A percentile compares a stretch with the other conserved stretches of the same genome.
Evolutionary conservation across 2,329 filamentous ascomycete species (phyloP).

Genomic region (Lachnellula occidentalis): DNA sequence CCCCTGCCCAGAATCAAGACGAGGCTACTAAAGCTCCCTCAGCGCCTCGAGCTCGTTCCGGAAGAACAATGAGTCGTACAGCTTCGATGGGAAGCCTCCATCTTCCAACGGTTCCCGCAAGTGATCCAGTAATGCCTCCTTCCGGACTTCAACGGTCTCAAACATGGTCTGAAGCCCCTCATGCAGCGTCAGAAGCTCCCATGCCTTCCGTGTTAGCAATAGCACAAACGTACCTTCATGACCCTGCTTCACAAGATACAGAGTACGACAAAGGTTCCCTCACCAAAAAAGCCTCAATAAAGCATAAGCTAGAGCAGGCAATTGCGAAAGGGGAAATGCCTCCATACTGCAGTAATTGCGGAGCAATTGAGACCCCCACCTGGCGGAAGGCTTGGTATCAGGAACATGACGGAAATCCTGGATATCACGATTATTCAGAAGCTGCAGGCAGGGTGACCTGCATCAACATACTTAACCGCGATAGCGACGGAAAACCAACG

Average conservation of each 20-base stretch:
- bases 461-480: constrained; percentile 60
- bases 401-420: constrained; percentile 62
- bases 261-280: constrained; percentile 3
- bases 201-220: constrained; percentile 3
- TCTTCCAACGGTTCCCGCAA: constrained; percentile 39
- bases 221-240: background rate
- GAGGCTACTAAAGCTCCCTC: constrained; percentile 4
- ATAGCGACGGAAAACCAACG: constrained; percentile 56
- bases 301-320: constrained; percentile 54
- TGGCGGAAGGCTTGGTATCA: constrained; percentile 94
- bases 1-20: background rate
- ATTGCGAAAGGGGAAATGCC: constrained; percentile 80
- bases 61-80: constrained; percentile 30
- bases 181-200: constrained; percentile 34
- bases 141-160: constrained; percentile 36
- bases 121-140: constrained; percentile 45
- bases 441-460: constrained; percentile 70
- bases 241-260: background rate
- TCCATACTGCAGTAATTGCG: constrained; percentile 86
- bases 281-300: constrained; percentile 28
- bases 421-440: constrained; percentile 65
- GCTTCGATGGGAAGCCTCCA: constrained; percentile 29
- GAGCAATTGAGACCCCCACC: constrained; percentile 90
- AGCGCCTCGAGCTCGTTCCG: constrained; percentile 35
- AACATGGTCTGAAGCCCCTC: constrained; percentile 41